Evolutionary conservation across 768 basidiomycete species (phyloP).

Genomic region (Phaeotremella fagi): DNA sequence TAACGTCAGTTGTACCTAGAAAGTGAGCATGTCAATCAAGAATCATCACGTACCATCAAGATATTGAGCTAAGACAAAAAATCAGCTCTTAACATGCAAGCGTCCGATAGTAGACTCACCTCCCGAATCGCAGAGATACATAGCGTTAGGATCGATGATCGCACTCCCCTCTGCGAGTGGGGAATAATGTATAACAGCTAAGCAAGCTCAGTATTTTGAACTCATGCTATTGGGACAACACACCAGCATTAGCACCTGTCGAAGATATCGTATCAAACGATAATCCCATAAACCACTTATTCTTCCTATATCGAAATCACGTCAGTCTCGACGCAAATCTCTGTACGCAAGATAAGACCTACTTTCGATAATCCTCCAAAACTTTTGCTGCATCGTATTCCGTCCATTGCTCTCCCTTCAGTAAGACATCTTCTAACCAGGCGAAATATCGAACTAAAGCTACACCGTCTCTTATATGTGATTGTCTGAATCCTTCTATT

Average conservation of each 20-base stretch:
- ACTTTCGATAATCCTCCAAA: slow-evolving; percentile 77
- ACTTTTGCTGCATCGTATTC: slow-evolving; percentile 77
- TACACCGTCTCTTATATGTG: slow-evolving; percentile 82
- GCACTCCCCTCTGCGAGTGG: slow-evolving; percentile 72
- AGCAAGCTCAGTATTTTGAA: not conserved
- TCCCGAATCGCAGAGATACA: slow-evolving; percentile 83
- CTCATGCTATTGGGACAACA: slow-evolving; percentile 22
- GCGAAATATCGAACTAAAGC: slow-evolving; percentile 83
- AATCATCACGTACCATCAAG: slow-evolving; percentile 55
- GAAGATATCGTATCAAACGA: slow-evolving; percentile 92
- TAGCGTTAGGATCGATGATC: slow-evolving; percentile 58
- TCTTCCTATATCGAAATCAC: slow-evolving; percentile 55
- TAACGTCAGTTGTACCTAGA: slow-evolving; percentile 80
- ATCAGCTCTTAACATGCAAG: too few relatives aligned
- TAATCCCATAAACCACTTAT: slow-evolving; percentile 73
- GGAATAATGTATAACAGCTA: slow-evolving; percentile 89
- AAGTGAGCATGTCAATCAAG: not conserved
- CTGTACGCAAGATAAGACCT: slow-evolving; percentile 48
- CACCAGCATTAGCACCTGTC: slow-evolving; percentile 85
- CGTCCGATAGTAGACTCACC: slow-evolving; percentile 50
- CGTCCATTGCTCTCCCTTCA: slow-evolving; percentile 58
- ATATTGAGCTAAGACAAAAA: slow-evolving; percentile 60
- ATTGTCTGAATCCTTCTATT: slow-evolving; percentile 80
- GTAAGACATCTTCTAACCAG: slow-evolving; percentile 84
- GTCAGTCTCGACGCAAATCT: not conserved